Evolutionary conservation across 345 rosid species (phyloP).

Genomic region (Rhizophora mangle): DNA sequence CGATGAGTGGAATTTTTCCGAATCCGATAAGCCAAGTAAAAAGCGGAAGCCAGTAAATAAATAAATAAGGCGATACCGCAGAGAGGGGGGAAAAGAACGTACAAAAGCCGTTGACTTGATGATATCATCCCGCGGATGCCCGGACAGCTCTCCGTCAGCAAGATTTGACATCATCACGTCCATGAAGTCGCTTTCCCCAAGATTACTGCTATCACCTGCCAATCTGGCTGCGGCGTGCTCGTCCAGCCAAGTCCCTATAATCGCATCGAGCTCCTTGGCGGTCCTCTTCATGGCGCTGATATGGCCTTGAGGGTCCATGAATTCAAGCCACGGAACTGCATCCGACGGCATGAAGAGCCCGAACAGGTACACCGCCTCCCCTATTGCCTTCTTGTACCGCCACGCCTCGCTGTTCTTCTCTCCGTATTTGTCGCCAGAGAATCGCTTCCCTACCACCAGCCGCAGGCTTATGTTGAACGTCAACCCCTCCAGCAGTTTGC

Average conservation of each 20-base stretch:
- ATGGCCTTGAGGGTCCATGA: constrained; percentile 48
- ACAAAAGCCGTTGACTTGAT: constrained; percentile 65
- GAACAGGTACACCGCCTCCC: constrained; percentile 34
- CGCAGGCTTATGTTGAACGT: constrained; percentile 51
- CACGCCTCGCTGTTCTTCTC: constrained; percentile 40
- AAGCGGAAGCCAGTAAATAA: too few relatives aligned
- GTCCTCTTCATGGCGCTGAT: constrained; percentile 46
- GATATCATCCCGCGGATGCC: constrained; percentile 42
- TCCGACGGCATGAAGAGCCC: constrained; percentile 45
- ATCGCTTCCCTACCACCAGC: constrained; percentile 52
- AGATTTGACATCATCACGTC: constrained; percentile 48
- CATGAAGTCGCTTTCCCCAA: constrained; percentile 42
- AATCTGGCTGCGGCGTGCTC: constrained; percentile 39
- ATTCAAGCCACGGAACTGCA: constrained; percentile 52
- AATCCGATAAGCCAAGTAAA: too few relatives aligned
- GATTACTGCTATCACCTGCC: neutral
- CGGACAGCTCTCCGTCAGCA: constrained; percentile 35
- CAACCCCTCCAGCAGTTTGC: constrained; percentile 41
- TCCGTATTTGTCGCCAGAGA: constrained; percentile 8
- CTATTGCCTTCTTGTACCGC: constrained; percentile 42
- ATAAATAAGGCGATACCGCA: neutral
- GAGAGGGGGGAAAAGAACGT: constrained; percentile 1
- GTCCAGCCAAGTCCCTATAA: constrained; percentile 49
- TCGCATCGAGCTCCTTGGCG: constrained; percentile 42
- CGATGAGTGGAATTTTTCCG: too few relatives aligned